Conservation (phyloP, 73 alveolate genomes). For the Stentor roeselii region DNA sequence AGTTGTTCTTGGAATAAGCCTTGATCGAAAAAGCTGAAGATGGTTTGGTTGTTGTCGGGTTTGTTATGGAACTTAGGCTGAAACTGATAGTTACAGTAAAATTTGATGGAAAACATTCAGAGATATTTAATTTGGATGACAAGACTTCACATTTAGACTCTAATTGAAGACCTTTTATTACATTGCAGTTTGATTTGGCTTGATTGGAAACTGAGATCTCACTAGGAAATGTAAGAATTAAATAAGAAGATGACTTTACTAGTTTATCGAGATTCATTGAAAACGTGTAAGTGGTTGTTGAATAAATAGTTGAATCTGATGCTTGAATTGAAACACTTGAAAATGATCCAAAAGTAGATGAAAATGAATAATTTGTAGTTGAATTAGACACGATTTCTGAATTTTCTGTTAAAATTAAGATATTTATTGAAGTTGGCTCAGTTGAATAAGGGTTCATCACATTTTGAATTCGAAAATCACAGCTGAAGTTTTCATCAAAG, state of each 20-base stretch:
- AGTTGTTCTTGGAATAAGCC: not conserved
- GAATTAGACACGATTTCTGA: not conserved
- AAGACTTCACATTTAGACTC: not conserved
- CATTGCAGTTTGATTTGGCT: not conserved
- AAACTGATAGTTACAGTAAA: not conserved
- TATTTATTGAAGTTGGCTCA: not conserved
- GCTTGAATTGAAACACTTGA: not conserved
- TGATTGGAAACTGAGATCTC: not conserved
- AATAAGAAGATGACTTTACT: not conserved
- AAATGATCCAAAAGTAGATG: not conserved
- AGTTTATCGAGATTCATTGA: not conserved
- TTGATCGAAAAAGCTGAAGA: not conserved
- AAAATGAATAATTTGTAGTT: not conserved
- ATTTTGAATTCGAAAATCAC: not conserved
- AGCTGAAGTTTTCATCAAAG: not conserved
- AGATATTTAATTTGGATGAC: too few relatives aligned
- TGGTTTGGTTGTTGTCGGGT: not conserved
- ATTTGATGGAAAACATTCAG: not conserved
- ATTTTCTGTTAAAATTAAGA: not conserved
- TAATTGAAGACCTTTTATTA: not conserved
- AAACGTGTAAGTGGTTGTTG: not conserved
- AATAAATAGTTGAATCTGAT: constrained; percentile 3
- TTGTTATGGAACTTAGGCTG: not conserved
- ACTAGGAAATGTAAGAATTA: not conserved
- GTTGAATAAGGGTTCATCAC: not conserved